Conservation (phyloP, 2,329 filamentous ascomycete genomes). For the Hawksworthiomyces lignivorus region DNA sequence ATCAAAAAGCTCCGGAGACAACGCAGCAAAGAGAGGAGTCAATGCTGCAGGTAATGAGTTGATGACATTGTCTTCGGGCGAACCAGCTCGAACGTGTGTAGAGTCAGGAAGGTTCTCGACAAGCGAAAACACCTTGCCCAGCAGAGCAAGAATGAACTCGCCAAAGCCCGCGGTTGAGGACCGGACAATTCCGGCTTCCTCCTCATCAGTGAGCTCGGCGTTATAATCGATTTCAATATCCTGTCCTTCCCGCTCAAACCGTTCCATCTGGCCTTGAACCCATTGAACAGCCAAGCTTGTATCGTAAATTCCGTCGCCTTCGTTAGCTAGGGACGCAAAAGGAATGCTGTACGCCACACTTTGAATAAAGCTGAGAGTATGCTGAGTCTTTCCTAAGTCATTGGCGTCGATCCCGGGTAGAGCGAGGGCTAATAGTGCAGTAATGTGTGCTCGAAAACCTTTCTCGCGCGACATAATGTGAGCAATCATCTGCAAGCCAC, state of each 20-base stretch:
- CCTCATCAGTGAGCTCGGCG: slow-evolving; percentile 71
- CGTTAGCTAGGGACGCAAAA: slow-evolving; percentile 71
- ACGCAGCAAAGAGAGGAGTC: slow-evolving; percentile 78
- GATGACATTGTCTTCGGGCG: slow-evolving; percentile 93
- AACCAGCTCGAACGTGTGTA: slow-evolving; percentile 77
- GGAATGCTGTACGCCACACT: slow-evolving; percentile 95
- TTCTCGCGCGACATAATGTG: slow-evolving; percentile 87
- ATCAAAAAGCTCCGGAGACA: slow-evolving; percentile 91
- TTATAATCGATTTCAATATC: slow-evolving; percentile 81
- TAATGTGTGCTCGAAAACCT: slow-evolving; percentile 94
- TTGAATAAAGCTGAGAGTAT: slow-evolving; percentile 91
- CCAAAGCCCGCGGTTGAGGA: slow-evolving; percentile 92
- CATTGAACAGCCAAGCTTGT: slow-evolving; percentile 79
- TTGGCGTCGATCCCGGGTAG: slow-evolving; percentile 96
- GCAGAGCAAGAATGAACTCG: slow-evolving; percentile 83
- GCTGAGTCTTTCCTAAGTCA: slow-evolving; percentile 91
- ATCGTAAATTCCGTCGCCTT: slow-evolving; percentile 59
- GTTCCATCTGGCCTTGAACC: slow-evolving; percentile 89
- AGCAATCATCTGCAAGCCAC: slow-evolving; percentile 84
- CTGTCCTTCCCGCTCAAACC: slow-evolving; percentile 82
- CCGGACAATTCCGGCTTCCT: slow-evolving; percentile 79
- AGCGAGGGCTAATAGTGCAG: slow-evolving; percentile 83
- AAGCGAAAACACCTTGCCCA: slow-evolving; percentile 91
- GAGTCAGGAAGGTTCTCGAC: slow-evolving; percentile 92
- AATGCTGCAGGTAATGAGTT: slow-evolving; percentile 90